Evolutionary conservation across 768 basidiomycete genomes (phyloP).

Genomic region (Russula sp.): DNA sequence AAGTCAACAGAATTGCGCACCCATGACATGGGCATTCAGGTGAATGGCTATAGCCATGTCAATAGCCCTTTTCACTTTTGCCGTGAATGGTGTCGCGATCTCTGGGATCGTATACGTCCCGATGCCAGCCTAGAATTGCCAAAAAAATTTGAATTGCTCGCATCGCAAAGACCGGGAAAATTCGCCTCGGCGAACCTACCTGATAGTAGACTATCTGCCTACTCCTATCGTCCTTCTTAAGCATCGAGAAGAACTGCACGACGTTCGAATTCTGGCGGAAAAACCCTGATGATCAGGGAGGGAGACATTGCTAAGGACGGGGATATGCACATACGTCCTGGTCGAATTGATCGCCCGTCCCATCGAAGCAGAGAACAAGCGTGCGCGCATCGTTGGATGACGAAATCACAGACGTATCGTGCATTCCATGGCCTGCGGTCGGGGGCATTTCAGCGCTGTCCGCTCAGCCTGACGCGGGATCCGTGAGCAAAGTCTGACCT

Average conservation of each 20-base stretch:
- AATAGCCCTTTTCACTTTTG: slow-evolving; percentile 46
- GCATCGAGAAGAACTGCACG: slow-evolving; percentile 58
- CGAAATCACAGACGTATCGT: slow-evolving; percentile 21
- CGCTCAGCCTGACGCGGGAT: neutral
- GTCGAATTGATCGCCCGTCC: slow-evolving; percentile 57
- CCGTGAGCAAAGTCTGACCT: neutral
- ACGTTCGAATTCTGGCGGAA: slow-evolving; percentile 59
- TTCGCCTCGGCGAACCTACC: too few species aligned
- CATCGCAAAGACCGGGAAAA: too few species aligned
- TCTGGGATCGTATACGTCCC: slow-evolving; percentile 63
- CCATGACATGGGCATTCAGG: slow-evolving; percentile 64
- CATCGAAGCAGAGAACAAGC: slow-evolving; percentile 67
- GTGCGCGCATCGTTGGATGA: slow-evolving; percentile 33
- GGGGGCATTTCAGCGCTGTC: neutral
- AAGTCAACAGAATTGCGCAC: slow-evolving; percentile 28
- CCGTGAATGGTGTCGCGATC: slow-evolving; percentile 49
- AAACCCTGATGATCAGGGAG: neutral
- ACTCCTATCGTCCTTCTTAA: slow-evolving; percentile 55
- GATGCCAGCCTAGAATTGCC: slow-evolving; percentile 50
- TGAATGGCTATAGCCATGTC: slow-evolving; percentile 59
- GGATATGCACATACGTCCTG: slow-evolving; percentile 39
- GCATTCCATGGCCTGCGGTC: neutral
- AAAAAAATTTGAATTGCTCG: too few species aligned
- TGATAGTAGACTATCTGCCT: slow-evolving; percentile 74
- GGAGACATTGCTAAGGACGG: neutral